Percentiles rank a stretch among this genome's conserved stretches.
Conservation (phyloP, 331 rosid species). For the Rhamnella rubrinervis region DNA sequence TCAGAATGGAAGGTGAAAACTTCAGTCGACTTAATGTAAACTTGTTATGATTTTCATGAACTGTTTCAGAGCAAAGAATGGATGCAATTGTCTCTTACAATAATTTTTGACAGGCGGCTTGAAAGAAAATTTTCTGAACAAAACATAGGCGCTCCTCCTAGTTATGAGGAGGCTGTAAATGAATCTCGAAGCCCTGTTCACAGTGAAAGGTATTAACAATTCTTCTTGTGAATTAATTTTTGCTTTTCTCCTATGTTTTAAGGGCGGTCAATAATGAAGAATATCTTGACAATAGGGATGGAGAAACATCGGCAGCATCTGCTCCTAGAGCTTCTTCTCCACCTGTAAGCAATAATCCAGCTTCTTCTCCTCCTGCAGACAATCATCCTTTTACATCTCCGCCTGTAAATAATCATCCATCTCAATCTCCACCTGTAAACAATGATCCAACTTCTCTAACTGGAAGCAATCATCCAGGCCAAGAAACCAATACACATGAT, state of each 20-base stretch:
- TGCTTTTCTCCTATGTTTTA: not conserved
- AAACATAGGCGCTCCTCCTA: slow-evolving; percentile 69
- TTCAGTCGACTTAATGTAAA: slow-evolving; percentile 3
- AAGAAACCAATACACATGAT: slow-evolving; percentile 36
- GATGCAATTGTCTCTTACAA: not conserved
- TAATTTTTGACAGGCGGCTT: slow-evolving; percentile 40
- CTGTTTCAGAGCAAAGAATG: not conserved
- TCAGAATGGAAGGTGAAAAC: slow-evolving; percentile 73
- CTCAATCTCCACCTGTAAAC: slow-evolving; percentile 14
- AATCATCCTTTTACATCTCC: slow-evolving; percentile 3
- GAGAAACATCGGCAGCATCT: slow-evolving; percentile 43
- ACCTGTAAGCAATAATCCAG: slow-evolving; percentile 23
- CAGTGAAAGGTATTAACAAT: slow-evolving; percentile 52
- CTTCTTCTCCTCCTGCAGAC: slow-evolving; percentile 19
- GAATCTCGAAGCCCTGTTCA: slow-evolving; percentile 63
- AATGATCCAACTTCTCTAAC: slow-evolving; percentile 9
- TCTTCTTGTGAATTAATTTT: not conserved
- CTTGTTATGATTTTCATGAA: not conserved
- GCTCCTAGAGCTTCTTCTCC: slow-evolving; percentile 56
- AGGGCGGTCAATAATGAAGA: not conserved
- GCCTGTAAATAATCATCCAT: slow-evolving; percentile 18
- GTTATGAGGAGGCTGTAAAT: slow-evolving; percentile 67
- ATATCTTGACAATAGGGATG: slow-evolving; percentile 52
- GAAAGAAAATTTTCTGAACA: slow-evolving; percentile 69
- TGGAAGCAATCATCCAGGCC: slow-evolving; percentile 35